These are phyloP conservation scores for Vitis labrusca DNA, from an alignment of 164 flowering plant genomes.

Conservation along the genomic window DNA sequence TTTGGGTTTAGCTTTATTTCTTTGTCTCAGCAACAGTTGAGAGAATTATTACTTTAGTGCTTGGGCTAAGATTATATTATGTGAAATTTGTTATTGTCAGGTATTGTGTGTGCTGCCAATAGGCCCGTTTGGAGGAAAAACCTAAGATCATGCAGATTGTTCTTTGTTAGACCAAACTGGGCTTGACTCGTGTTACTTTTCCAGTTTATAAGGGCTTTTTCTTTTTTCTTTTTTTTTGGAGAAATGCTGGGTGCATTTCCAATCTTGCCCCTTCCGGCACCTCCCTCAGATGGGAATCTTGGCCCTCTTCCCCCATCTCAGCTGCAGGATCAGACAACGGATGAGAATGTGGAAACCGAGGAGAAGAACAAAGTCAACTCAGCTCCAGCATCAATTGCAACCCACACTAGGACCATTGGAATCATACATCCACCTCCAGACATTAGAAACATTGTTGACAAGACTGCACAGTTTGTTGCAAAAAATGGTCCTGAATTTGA, in stretches of 20 bases:
- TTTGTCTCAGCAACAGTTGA: no score
- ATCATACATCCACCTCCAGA: slow-evolving; percentile 98
- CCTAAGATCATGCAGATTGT: no score
- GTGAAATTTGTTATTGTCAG: no score
- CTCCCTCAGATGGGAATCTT: slow-evolving; percentile 80
- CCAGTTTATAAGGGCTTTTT: no score
- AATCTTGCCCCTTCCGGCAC: slow-evolving; percentile 86
- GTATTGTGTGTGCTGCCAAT: no score
- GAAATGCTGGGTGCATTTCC: slow-evolving; percentile 60
- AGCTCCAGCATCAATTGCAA: slow-evolving; percentile 61
- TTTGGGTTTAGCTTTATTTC: no score
- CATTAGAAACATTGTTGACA: slow-evolving; percentile 84
- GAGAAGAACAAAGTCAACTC: slow-evolving; percentile 30
- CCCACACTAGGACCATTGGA: slow-evolving; percentile 92
- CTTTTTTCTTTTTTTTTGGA: no score
- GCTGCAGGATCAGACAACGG: slow-evolving; percentile 35
- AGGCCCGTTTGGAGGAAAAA: no score
- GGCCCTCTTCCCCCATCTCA: slow-evolving; percentile 77
- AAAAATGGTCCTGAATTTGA: slow-evolving; percentile 96
- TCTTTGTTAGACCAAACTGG: no score
- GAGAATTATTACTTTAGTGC: no score
- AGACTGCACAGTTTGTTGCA: slow-evolving; percentile 87
- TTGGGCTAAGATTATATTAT: no score
- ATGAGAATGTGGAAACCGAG: slow-evolving; percentile 27
- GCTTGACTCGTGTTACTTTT: no score